Percentiles rank a stretch among this genome's conserved stretches.
Evolutionary conservation across 441 rosid species (phyloP).

Genomic region (Omphalea diandra): DNA sequence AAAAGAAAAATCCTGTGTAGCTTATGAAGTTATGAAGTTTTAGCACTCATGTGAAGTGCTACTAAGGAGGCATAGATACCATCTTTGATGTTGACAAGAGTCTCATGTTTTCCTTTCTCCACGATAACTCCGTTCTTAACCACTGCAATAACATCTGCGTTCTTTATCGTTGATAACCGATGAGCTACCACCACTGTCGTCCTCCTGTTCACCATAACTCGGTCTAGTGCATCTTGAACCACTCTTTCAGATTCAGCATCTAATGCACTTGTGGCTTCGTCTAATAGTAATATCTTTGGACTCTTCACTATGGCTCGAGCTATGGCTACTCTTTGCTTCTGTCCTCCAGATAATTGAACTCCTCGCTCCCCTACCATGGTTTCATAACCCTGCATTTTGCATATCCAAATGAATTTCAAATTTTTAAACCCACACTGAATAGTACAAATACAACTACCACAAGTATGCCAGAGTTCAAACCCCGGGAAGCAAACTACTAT

Average conservation of each 20-base stretch:
- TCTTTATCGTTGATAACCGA: conserved; percentile 58
- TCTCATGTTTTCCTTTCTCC: conserved; percentile 71
- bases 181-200: conserved; percentile 83
- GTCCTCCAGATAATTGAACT: conserved; percentile 67
- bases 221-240: conserved; percentile 68
- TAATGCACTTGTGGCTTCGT: conserved; percentile 58
- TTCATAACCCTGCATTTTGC: conserved; percentile 52
- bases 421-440: neutral
- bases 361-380: conserved; percentile 77
- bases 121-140: conserved; percentile 67
- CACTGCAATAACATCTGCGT: conserved; percentile 66
- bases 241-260: conserved; percentile 73
- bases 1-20: neutral
- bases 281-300: conserved; percentile 6
- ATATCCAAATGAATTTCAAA: neutral
- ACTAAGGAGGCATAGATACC: conserved; percentile 68
- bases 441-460: neutral
- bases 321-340: conserved; percentile 77
- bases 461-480: neutral
- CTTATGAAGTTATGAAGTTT: conserved; percentile 21
- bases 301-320: conserved; percentile 56
- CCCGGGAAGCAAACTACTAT: too few species aligned
- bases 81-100: conserved; percentile 43
- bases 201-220: conserved; percentile 52
- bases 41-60: conserved; percentile 52